Evolutionary conservation across 768 basidiomycete species (phyloP), one percentile per base, ranked within the genome.

Genomic region (Chalciporus sphaerocephalus): DNA sequence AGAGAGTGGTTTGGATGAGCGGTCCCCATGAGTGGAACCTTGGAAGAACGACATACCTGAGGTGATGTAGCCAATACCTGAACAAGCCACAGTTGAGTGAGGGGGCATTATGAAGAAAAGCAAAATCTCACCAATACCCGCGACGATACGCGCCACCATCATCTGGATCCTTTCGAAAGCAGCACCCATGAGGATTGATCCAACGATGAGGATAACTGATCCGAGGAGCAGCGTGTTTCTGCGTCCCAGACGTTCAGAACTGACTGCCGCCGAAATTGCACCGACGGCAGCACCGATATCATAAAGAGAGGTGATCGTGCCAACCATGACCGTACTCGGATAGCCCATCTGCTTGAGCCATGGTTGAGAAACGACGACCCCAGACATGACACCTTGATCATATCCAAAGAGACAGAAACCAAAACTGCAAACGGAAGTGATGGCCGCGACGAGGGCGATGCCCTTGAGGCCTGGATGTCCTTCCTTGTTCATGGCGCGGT

Each of bases 331-430:
- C 12, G 46, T 40, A 11, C 52, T 48, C 9, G 51, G 52, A 27
- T 53, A 28, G 6, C 45, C 52, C 52, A 53, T 53, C 20, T 53
- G 42, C 13, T 17, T 22, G 24, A 53, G 42, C 52, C 52, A 53
- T 4, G 46, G 38, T 32, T 44, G 42, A 24, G 52, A 53, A 16
- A 53, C 1, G 6, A 53, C 42, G 11, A 53, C 35, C 9, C 52
- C 51, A 6, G 52, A 53, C 52, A 53, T 53, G n/a, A 53, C 46
- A 0, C 52, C 52, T 30, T 53, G 52, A 41, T 53, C 46, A 32
- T 53, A 53, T 8, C 51, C 51, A 43, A 53, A 53, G 33, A 53
- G 52, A 40, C 45, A 47, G 13, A 53, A 47, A 4, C 51, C 51
- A 5, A 53, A 15, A 17, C 51, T 53, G 36, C 52, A 53, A 6